Percentiles rank a stretch among this genome's conserved stretches.
Evolutionary conservation across 129 eudicot species (phyloP).

Genomic region (Sambucus nigra): DNA sequence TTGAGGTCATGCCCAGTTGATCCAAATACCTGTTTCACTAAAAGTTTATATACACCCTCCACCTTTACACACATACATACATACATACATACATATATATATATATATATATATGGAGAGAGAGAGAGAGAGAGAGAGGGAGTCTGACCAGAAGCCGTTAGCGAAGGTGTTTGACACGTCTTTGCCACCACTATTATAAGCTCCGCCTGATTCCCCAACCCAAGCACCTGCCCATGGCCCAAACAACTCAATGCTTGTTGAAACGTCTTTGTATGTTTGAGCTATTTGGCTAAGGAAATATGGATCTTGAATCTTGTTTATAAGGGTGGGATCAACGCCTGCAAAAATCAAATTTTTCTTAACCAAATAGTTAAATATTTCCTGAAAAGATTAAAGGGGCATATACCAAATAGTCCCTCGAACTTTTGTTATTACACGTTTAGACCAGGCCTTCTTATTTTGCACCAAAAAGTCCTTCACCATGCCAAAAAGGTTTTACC

Average conservation of each 20-base stretch:
- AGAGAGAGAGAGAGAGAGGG: constrained; percentile 6
- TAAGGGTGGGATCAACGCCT: constrained; percentile 43
- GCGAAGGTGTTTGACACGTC: constrained; percentile 45
- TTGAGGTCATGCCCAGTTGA: constrained; percentile 2
- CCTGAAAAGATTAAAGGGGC: too few species aligned
- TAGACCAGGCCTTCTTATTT: too few species aligned
- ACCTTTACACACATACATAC: background rate
- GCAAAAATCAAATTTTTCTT: too few species aligned
- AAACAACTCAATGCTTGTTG: constrained; percentile 17
- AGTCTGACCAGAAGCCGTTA: constrained; percentile 48
- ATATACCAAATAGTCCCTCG: too few species aligned
- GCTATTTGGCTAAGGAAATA: constrained; percentile 38
- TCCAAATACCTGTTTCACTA: constrained; percentile 25
- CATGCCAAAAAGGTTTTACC: too few species aligned
- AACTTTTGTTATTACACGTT: too few species aligned
- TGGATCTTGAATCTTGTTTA: constrained; percentile 54
- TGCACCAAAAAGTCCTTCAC: too few species aligned
- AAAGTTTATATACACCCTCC: constrained; percentile 33
- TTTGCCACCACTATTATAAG: constrained; percentile 75
- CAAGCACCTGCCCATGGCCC: constrained; percentile 53
- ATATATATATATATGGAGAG: background rate
- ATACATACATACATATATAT: background rate
- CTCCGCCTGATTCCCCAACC: constrained; percentile 84
- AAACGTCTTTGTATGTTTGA: constrained; percentile 40
- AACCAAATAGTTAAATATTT: too few species aligned